Percentiles rank a stretch among this genome's conserved stretches.
These are phyloP conservation scores for Rhizopogon sp. DNA, from an alignment of 768 basidiomycete genomes.

Conservation along the genomic window DNA sequence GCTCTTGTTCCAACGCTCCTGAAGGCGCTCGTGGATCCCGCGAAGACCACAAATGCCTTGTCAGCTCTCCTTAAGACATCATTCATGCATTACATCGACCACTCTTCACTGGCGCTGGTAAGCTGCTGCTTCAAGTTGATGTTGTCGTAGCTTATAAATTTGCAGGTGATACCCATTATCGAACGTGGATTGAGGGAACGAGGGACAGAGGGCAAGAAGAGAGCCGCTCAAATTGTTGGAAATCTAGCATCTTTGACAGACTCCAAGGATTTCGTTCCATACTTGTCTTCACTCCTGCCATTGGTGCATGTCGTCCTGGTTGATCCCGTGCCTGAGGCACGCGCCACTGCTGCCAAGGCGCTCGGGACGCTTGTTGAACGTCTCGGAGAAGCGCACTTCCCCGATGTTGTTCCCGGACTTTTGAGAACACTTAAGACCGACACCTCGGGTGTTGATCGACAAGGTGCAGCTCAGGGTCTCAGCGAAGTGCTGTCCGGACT, in stretches of 20 bases:
- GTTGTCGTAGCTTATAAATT: background rate
- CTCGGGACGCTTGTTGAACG: conserved; percentile 96
- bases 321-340: conserved; percentile 96
- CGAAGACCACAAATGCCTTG: conserved; percentile 82
- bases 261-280: conserved; percentile 90
- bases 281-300: conserved; percentile 83
- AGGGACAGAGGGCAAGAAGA: conserved; percentile 90
- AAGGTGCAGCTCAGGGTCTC: conserved; percentile 96
- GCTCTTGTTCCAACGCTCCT: conserved; percentile 83
- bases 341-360: conserved; percentile 95
- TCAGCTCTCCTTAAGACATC: conserved; percentile 87
- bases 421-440: conserved; percentile 87
- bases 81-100: conserved; percentile 97
- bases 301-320: conserved; percentile 89
- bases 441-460: conserved; percentile 91
- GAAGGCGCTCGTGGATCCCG: conserved; percentile 93
- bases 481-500: conserved; percentile 93
- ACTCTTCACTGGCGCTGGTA: conserved; percentile 90
- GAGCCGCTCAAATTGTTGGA: conserved; percentile 96
- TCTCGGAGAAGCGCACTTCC: conserved; percentile 91
- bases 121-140: conserved; percentile 19
- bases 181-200: conserved; percentile 91
- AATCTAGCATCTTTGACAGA: conserved; percentile 90
- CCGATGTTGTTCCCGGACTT: conserved; percentile 88
- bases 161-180: conserved; percentile 87